phyloP scores from a whole-genome alignment of 2,329 filamentous ascomycete genomes.

The Zarea fungicola region DNA sequence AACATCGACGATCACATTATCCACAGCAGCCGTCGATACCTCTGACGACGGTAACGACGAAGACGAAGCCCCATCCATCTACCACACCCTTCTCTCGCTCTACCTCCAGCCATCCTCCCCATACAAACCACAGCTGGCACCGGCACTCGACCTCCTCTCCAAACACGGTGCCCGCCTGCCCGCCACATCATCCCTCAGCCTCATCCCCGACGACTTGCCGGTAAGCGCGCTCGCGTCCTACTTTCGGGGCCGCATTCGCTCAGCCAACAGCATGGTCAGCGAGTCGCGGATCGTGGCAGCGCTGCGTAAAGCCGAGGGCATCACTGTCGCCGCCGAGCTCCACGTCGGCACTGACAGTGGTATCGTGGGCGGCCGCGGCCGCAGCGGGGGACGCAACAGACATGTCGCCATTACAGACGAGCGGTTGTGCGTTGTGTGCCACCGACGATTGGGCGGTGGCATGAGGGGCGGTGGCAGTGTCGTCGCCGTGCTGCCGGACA shows the following conservation, averaged over 20 bases:
- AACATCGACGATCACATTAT: constrained; percentile 40
- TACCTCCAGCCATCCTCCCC: constrained; percentile 78
- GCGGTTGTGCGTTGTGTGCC: constrained; percentile 83
- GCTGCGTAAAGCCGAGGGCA: constrained; percentile 71
- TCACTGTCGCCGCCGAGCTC: constrained; percentile 69
- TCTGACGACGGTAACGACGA: constrained; percentile 30
- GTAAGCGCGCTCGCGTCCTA: constrained; percentile 80
- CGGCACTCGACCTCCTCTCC: constrained; percentile 81
- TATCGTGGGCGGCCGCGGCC: too few relatives aligned
- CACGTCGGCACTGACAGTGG: constrained; percentile 53
- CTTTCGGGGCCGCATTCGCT: constrained; percentile 84
- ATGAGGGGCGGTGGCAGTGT: constrained; percentile 90
- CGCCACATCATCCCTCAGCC: constrained; percentile 74
- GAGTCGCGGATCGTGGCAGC: constrained; percentile 72
- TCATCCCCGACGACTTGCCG: constrained; percentile 77
- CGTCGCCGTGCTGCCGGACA: constrained; percentile 83
- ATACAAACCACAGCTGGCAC: constrained; percentile 65
- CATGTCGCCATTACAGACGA: constrained; percentile 84
- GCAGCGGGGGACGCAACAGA: constrained; percentile 46
- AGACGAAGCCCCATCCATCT: constrained; percentile 69
- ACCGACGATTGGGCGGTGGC: constrained; percentile 79
- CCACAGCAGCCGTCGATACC: constrained; percentile 29
- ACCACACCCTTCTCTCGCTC: constrained; percentile 82
- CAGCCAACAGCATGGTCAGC: constrained; percentile 75
- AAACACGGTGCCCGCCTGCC: constrained; percentile 89